Conservation (phyloP, 306 rosid genomes). For the Prunus kanzakura region DNA sequence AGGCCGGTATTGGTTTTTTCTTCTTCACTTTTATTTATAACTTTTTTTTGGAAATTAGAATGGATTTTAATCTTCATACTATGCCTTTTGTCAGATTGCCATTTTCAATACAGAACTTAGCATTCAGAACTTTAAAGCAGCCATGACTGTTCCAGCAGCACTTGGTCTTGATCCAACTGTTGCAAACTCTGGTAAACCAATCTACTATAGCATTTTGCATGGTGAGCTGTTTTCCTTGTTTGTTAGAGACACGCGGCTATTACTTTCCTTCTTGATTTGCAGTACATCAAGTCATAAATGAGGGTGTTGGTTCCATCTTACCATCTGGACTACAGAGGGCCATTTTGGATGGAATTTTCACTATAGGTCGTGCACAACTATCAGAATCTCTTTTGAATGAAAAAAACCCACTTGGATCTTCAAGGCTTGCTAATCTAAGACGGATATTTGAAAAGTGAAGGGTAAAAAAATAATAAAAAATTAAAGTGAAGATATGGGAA, state of each 20-base stretch:
- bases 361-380: slow-evolving; percentile 79
- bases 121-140: slow-evolving; percentile 78
- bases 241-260: slow-evolving; percentile 5
- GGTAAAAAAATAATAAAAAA: too few relatives aligned
- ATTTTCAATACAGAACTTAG: slow-evolving; percentile 77
- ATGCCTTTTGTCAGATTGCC: slow-evolving; percentile 57
- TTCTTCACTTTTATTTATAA: slow-evolving; percentile 7
- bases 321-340: slow-evolving; percentile 67
- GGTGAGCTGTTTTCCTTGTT: slow-evolving; percentile 12
- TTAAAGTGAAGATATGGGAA: too few relatives aligned
- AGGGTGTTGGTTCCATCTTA: slow-evolving; percentile 66
- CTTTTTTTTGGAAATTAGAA: slow-evolving; percentile 19
- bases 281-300: slow-evolving; percentile 61
- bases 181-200: slow-evolving; percentile 74
- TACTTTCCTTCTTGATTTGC: slow-evolving; percentile 32
- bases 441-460: slow-evolving; percentile 49
- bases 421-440: slow-evolving; percentile 72
- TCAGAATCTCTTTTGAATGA: slow-evolving; percentile 68
- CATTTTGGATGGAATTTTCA: slow-evolving; percentile 81
- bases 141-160: slow-evolving; percentile 91
- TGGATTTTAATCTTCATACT: slow-evolving; percentile 13
- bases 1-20: slow-evolving; percentile 64
- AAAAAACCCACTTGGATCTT: slow-evolving; percentile 72
- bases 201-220: slow-evolving; percentile 15
- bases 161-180: slow-evolving; percentile 87